Conservation (phyloP, 2,329 filamentous ascomycete species). For the Lasiodiplodia theobromae region DNA sequence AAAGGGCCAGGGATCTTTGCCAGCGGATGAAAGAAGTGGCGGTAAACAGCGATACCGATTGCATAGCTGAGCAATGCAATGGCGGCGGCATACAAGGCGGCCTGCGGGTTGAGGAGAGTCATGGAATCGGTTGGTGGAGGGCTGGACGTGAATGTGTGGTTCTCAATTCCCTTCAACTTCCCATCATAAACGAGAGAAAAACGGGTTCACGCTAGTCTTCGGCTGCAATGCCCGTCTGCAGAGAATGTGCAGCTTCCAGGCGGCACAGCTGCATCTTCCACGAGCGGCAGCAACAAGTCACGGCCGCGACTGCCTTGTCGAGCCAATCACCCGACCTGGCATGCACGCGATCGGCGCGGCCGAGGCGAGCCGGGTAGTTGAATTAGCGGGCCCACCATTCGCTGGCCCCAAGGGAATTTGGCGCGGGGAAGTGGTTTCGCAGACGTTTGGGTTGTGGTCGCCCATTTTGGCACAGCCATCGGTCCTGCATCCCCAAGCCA, state of each 20-base stretch:
- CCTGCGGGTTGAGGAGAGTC: not conserved
- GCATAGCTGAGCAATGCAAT: not conserved
- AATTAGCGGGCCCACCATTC: not conserved
- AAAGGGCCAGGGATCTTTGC: constrained; percentile 31
- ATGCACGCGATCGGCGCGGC: not conserved
- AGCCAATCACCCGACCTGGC: not conserved
- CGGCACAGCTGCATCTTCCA: not conserved
- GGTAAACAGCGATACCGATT: constrained; percentile 21
- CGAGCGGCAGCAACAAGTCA: not conserved
- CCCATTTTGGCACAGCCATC: too few relatives aligned
- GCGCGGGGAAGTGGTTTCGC: not conserved
- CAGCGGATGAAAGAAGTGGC: constrained; percentile 31
- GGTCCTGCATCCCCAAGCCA: too few relatives aligned
- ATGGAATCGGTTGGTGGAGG: not conserved
- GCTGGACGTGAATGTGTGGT: too few relatives aligned
- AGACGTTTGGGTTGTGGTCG: too few relatives aligned
- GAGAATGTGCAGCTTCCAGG: not conserved
- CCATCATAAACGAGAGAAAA: too few relatives aligned
- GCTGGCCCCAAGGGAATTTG: not conserved
- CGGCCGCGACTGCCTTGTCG: not conserved
- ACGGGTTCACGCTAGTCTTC: too few relatives aligned
- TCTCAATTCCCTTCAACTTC: too few relatives aligned
- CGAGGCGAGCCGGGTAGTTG: not conserved
- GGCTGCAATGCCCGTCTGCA: not conserved
- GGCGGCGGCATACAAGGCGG: not conserved